Evolutionary conservation across 257 asterid genomes (phyloP), one percentile per base, ranked within the genome.

Genomic region (Forsythia suspensa): DNA sequence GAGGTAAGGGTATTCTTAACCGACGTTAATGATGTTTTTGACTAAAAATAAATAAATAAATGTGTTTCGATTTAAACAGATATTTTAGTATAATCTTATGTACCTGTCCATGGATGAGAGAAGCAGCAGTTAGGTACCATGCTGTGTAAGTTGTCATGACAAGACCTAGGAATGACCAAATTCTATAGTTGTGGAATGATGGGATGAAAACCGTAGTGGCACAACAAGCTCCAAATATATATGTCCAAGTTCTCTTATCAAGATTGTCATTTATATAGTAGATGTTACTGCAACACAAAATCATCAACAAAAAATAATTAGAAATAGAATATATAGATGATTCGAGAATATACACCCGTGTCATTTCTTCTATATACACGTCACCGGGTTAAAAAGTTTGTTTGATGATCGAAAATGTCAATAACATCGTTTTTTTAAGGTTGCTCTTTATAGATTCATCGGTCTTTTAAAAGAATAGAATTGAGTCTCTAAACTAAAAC

Each of bases 191-290:
- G 88, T 91, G 97, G 86, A 92, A 92, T 5, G 97, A 92, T 8
- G 97, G 97, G 81, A 92, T 89, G 77, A 90, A 92, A 9, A 92
- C 97, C 4, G 97, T 92, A 29, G 97, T 88, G 21, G 96, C 96
- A 87, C 97, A 92, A 81, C 97, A 92, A 0, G 96, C 97, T 82
- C 97, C 97, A 81, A 92, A 92, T 55, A 92, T 88, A 84, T 92
- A 92, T n/a, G 97, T 91, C 97, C 97, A 92, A 71, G 93, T 92
- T 77, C 97, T 92, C 91, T 92, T 92, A 75, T 92, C 97, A 75
- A 92, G 97, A 79, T 88, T 86, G 89, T 92, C 97, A 80, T 92
- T 92, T 81, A 92, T 88, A 84, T 92, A 92, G 71, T 92, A 92
- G 70, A 92, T 92, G 84, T 92, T 92, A 72, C 97, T 92, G 96